Evolutionary conservation across 345 rosid genomes (phyloP).

Genomic region (Syzygium oleosum): DNA sequence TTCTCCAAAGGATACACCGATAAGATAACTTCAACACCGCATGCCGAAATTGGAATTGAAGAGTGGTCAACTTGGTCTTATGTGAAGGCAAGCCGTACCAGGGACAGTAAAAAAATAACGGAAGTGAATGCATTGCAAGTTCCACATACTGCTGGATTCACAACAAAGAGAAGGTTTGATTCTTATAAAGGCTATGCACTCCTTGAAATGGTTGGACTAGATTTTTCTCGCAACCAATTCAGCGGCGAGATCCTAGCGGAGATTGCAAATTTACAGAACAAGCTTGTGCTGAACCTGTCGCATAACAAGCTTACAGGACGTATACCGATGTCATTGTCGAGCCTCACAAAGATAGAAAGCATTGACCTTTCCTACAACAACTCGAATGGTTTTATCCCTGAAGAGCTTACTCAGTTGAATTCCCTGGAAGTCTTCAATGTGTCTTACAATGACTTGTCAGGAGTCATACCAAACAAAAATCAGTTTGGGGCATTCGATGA

Average conservation of each 20-base stretch:
- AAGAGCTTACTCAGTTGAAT: background rate
- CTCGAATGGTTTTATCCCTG: background rate
- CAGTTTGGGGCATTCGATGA: background rate
- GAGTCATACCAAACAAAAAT: background rate
- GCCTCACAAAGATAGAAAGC: background rate
- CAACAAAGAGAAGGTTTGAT: background rate
- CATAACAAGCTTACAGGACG: background rate
- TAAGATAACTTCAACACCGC: background rate
- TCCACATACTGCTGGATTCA: background rate
- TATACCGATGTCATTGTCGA: fast-evolving
- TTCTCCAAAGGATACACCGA: fast-evolving
- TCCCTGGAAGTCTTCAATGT: background rate
- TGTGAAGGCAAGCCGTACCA: background rate
- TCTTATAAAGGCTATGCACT: background rate
- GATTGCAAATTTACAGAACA: background rate
- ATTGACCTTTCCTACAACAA: background rate
- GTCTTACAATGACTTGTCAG: background rate
- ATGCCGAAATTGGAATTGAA: fast-evolving
- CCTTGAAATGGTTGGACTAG: background rate
- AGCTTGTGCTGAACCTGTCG: background rate
- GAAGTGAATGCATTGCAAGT: background rate
- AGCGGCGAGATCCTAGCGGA: background rate
- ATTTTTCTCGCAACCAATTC: background rate
- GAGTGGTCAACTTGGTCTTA: background rate
- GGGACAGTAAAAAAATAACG: background rate